Evolutionary conservation across 2,329 filamentous ascomycete genomes (phyloP), one percentile per base, ranked within the genome.

Genomic region (Hypoxylon sp.): DNA sequence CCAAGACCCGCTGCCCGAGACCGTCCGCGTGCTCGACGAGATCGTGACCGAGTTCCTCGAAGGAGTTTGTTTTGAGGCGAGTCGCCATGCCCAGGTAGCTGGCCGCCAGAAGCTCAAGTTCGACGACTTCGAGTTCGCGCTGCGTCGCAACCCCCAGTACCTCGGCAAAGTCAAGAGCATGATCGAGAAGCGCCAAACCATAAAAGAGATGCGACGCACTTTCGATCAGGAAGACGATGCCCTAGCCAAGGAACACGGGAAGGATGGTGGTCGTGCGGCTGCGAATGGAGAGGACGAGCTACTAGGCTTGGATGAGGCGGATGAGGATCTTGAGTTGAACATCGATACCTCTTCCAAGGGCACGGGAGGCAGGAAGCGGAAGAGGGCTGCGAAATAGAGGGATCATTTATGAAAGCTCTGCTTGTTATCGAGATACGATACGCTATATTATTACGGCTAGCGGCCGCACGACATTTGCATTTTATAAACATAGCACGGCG

Each of bases 1-100:
- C 62, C 85, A 87, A 64, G 86, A 91, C 60, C 93, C 94, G 0
- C 90, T 98, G 25, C 90, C 92, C 17, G 89, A 94, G 77, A 98
- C 94, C 9, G 87, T 97, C 66, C 90, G 92, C 68, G 88, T 95
- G 56, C 90, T 98, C 55, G 96, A 98, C 84, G 94, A 98, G 82
- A 95, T 98, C 74, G 89, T 97, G 67, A 97, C 94, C 69, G 96
- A 98, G 83, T 98, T 97, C 84, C 93, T 98, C 78, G 93, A 97
- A 78, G 93, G 96, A 79, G 90, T 96, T 60, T 95, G 93, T 81
- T 96, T 97, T 82, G 91, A 93, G 77, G 95, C 96, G 3, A 93
- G 94, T 3, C 89, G 93, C 48, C 90, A 91, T 58, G 96, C 96
- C 0, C 90, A 93, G 79, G 93, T 97, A 80, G 90, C 92, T 2